Evolutionary conservation across 768 basidiomycete genomes (phyloP).

Genomic region (Strobilomyces dryophilus): DNA sequence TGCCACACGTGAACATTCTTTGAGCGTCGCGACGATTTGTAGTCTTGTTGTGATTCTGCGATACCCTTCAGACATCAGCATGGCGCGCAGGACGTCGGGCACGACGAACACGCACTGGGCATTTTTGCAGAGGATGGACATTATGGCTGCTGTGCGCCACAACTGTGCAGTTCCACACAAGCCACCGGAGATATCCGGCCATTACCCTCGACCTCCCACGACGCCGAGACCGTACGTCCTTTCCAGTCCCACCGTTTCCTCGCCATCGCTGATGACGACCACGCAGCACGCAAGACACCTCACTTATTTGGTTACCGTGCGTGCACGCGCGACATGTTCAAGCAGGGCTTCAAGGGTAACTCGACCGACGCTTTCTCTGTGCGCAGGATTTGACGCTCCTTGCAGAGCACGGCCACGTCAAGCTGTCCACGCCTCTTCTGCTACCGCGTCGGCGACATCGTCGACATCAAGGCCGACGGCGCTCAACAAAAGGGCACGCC

Average conservation of each 20-base stretch:
- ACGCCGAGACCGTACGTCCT: slow-evolving; percentile 43
- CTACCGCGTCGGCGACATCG: slow-evolving; percentile 96
- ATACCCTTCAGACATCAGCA: slow-evolving; percentile 53
- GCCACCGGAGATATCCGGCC: slow-evolving; percentile 65
- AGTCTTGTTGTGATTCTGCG: slow-evolving; percentile 88
- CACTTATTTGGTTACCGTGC: slow-evolving; percentile 99
- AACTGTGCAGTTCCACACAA: slow-evolving; percentile 62
- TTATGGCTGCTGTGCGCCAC: slow-evolving; percentile 34
- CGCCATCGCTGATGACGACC: slow-evolving; percentile 4
- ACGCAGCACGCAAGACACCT: slow-evolving; percentile 83
- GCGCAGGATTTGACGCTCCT: slow-evolving; percentile 16
- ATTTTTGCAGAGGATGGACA: slow-evolving; percentile 63
- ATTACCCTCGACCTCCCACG: slow-evolving; percentile 47
- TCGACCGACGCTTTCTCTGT: not conserved
- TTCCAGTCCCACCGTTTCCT: slow-evolving; percentile 3
- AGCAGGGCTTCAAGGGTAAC: slow-evolving; percentile 91
- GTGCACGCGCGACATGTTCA: slow-evolving; percentile 99
- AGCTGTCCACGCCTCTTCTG: slow-evolving; percentile 85
- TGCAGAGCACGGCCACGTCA: slow-evolving; percentile 83
- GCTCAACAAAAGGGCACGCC: slow-evolving; percentile 99
- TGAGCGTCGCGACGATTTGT: slow-evolving; percentile 71
- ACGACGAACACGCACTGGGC: slow-evolving; percentile 60
- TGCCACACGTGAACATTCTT: slow-evolving; percentile 53
- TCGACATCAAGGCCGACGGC: slow-evolving; percentile 99
- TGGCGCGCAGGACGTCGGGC: not conserved